Evolutionary conservation across 495 filamentous ascomycete genomes (phyloP).

Genomic region (Penicillium desertorum): DNA sequence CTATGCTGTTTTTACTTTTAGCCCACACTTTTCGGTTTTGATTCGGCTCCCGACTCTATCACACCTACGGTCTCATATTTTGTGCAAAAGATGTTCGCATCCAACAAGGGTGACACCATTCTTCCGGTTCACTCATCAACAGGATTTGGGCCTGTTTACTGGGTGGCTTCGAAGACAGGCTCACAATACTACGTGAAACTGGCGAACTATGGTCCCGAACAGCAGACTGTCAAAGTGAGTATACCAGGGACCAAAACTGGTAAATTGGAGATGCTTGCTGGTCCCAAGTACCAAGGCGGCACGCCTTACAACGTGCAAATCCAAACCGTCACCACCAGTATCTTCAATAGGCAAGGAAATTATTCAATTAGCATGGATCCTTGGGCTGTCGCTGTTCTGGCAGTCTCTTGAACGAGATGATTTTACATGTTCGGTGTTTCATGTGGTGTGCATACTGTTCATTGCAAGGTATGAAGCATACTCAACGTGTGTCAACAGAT

Average conservation of each 20-base stretch:
- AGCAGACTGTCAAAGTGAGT: conserved; percentile 27
- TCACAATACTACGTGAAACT: conserved; percentile 36
- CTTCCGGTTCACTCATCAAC: conserved; percentile 46
- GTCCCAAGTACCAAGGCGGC: conserved; percentile 24
- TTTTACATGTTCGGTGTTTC: not conserved
- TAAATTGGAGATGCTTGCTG: conserved; percentile 29
- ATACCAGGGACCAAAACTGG: conserved; percentile 30
- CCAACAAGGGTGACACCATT: conserved; percentile 54
- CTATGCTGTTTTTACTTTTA: conserved; percentile 7
- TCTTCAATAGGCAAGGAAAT: conserved; percentile 16
- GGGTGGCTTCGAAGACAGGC: conserved; percentile 50
- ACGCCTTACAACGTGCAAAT: conserved; percentile 25
- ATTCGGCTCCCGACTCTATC: conserved; percentile 48
- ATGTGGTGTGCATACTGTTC: not conserved
- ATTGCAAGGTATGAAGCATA: not conserved
- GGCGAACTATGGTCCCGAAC: conserved; percentile 31
- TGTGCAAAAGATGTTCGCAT: conserved; percentile 50
- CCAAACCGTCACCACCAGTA: conserved; percentile 11
- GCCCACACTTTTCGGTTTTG: conserved; percentile 41
- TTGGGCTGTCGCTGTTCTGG: conserved; percentile 36
- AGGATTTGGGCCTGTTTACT: conserved; percentile 57
- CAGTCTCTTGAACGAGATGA: conserved; percentile 17
- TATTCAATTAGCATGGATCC: conserved; percentile 30
- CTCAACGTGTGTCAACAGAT: not conserved
- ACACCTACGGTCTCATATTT: conserved; percentile 39